A percentile compares a stretch with the other conserved stretches of the same genome.
Evolutionary conservation across 345 rosid genomes (phyloP).

Genomic region (Citrus cavaleriei): DNA sequence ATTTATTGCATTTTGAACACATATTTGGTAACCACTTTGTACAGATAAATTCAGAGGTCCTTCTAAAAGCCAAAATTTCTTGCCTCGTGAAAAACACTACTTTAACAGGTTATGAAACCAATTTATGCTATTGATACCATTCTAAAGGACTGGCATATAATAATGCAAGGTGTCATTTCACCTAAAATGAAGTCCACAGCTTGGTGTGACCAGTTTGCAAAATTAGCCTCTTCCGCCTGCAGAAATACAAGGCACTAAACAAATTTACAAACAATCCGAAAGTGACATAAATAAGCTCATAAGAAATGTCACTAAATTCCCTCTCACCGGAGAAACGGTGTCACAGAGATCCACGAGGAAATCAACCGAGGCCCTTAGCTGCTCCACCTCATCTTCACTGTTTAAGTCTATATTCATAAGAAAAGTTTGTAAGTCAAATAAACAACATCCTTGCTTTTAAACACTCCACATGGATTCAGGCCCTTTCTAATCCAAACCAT

Average conservation of each 20-base stretch:
- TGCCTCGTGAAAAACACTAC: neutral
- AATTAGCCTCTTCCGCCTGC: constrained; percentile 54
- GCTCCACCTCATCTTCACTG: constrained; percentile 57
- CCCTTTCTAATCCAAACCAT: neutral
- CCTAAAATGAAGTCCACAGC: constrained; percentile 90
- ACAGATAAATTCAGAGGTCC: neutral
- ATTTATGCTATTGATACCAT: neutral
- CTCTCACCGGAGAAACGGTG: constrained; percentile 41
- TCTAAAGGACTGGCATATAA: neutral
- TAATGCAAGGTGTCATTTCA: constrained; percentile 3
- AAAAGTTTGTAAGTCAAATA: neutral
- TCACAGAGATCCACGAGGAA: constrained; percentile 77
- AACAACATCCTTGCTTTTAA: neutral
- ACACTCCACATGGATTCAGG: neutral
- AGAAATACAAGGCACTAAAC: neutral
- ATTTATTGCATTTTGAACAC: neutral
- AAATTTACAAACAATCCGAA: neutral
- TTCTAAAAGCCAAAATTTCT: neutral
- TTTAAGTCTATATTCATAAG: constrained; percentile 41
- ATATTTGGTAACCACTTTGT: neutral
- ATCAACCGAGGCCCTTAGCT: constrained; percentile 68
- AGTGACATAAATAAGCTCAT: neutral
- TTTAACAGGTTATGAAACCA: neutral
- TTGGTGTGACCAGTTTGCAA: constrained; percentile 88
- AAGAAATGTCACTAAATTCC: neutral